Percentiles rank a stretch among this genome's conserved stretches.
These are phyloP conservation scores for Berberis vulgaris DNA, from an alignment of 164 flowering plant species.

Conservation along the genomic window DNA sequence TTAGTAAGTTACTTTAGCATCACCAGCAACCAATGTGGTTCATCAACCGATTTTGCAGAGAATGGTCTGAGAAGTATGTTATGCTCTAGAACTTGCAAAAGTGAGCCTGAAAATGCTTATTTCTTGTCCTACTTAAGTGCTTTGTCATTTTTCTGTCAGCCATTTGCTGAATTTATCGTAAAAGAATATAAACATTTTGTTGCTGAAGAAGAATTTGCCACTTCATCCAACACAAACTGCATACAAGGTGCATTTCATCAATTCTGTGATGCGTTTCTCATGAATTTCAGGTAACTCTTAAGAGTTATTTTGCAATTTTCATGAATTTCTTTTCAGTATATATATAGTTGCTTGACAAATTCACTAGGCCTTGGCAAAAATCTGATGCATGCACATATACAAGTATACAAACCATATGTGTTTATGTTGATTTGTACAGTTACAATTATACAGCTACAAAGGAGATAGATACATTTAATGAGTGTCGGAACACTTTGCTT, in stretches of 20 bases:
- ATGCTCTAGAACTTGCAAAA: slow-evolving; percentile 8
- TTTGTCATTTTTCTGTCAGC: slow-evolving; percentile 55
- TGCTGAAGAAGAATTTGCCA: slow-evolving; percentile 22
- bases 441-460: slow-evolving; percentile 12
- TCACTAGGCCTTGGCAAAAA: neutral
- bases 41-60: neutral
- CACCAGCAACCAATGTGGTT: slow-evolving; percentile 1
- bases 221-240: slow-evolving; percentile 16
- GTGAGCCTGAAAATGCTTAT: slow-evolving; percentile 20
- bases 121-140: slow-evolving; percentile 38
- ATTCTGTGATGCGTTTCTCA: slow-evolving; percentile 32
- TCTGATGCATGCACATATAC: neutral
- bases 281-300: slow-evolving; percentile 28
- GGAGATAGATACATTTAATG: slow-evolving; percentile 18
- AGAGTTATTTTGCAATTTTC: neutral
- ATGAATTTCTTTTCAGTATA: neutral
- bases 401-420: neutral
- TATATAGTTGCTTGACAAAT: neutral
- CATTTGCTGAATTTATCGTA: slow-evolving; percentile 50
- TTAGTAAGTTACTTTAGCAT: slow-evolving; percentile 22
- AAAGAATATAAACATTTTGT: slow-evolving; percentile 32
- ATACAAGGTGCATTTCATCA: slow-evolving; percentile 44
- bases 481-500: slow-evolving; percentile 15
- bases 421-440: neutral
- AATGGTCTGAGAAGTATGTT: no score